Conservation (phyloP, 176 grass and related monocot species). For the Triticum aestivum region DNA sequence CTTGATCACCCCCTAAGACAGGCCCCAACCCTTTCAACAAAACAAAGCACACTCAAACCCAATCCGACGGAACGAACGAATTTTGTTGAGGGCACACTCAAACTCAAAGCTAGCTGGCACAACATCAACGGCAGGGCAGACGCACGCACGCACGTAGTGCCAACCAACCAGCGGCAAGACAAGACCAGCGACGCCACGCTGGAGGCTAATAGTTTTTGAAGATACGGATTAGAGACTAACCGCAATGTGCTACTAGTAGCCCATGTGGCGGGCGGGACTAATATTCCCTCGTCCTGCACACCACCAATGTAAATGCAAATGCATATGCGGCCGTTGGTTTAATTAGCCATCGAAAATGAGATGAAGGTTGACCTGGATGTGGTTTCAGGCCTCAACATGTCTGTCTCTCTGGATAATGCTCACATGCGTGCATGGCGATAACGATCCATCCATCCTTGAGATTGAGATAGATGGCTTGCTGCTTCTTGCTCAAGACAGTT, state of each 20-base stretch:
- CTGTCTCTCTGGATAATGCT: slow-evolving; percentile 42
- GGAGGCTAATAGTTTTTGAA: background rate
- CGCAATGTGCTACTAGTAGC: background rate
- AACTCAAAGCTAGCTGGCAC: no score
- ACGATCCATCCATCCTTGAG: background rate
- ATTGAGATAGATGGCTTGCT: background rate
- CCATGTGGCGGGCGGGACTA: slow-evolving; percentile 23
- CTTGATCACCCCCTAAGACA: slow-evolving; percentile 27
- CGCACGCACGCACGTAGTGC: slow-evolving; percentile 4
- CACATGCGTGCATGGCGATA: slow-evolving; percentile 10
- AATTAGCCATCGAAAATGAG: slow-evolving; percentile 1
- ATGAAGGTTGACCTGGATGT: slow-evolving; percentile 4
- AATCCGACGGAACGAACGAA: background rate
- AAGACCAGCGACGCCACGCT: slow-evolving; percentile 3
- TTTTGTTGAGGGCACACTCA: no score
- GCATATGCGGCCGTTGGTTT: slow-evolving; percentile 22
- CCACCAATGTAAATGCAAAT: no score
- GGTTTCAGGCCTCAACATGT: slow-evolving; percentile 28
- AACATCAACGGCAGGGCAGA: no score
- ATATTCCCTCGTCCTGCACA: slow-evolving; percentile 30
- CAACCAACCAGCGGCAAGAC: slow-evolving; percentile 31
- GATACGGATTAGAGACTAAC: slow-evolving; percentile 31
- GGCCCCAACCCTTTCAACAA: slow-evolving; percentile 5
- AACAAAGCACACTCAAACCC: slow-evolving; percentile 6
- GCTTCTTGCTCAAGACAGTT: slow-evolving; percentile 2